A percentile compares a stretch with the other conserved stretches of the same genome.
phyloP scores from a whole-genome alignment of 768 basidiomycete species.

The Lactarius sp. region DNA sequence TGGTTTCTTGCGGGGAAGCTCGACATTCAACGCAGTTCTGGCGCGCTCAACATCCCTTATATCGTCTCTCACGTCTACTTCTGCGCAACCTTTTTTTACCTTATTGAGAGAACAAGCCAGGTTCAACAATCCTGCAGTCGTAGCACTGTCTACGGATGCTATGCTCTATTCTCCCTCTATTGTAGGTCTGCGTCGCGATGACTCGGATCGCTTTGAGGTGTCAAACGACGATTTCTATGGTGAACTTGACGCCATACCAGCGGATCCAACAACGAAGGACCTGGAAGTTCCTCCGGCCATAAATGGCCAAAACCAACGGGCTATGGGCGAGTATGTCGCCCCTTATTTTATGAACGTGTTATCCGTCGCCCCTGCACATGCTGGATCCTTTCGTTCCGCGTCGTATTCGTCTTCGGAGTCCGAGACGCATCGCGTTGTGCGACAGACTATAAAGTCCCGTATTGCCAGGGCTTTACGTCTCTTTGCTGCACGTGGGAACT shows the following conservation, averaged over 20 bases:
- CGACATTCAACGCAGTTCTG: constrained; percentile 13
- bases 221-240: constrained; percentile 20
- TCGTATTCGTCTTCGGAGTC: not conserved
- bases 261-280: constrained; percentile 24
- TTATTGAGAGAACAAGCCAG: constrained; percentile 9
- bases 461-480: constrained; percentile 12
- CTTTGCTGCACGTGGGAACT: constrained; percentile 18
- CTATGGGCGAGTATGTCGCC: constrained; percentile 24
- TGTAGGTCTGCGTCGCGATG: constrained; percentile 25
- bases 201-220: constrained; percentile 19
- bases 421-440: constrained; percentile 6
- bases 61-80: constrained; percentile 16
- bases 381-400: not conserved
- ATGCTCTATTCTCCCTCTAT: constrained; percentile 23
- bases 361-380: constrained; percentile 12
- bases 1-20: constrained; percentile 17
- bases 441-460: constrained; percentile 19
- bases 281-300: constrained; percentile 22
- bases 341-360: constrained; percentile 25
- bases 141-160: constrained; percentile 10
- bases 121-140: not conserved
- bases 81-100: constrained; percentile 12
- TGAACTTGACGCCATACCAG: constrained; percentile 25
- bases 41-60: constrained; percentile 23
- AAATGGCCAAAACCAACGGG: constrained; percentile 21